Percentiles rank a stretch among this genome's conserved stretches.
These are phyloP conservation scores for Amanita phalloides DNA, from an alignment of 768 basidiomycete genomes.

Conservation along the genomic window DNA sequence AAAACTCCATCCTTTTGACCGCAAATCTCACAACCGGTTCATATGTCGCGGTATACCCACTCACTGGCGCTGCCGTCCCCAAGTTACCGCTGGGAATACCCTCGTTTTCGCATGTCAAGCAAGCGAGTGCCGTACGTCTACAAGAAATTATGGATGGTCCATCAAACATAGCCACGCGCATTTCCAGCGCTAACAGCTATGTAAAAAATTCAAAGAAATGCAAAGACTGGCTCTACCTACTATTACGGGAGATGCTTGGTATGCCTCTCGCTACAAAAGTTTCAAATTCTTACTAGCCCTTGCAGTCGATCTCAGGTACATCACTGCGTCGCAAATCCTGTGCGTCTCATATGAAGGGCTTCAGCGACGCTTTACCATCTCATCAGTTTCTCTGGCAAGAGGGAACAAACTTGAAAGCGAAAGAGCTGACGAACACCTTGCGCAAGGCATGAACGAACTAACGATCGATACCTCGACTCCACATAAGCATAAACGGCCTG, in stretches of 20 bases:
- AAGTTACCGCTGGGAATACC: slow-evolving; percentile 36
- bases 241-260: slow-evolving; percentile 64
- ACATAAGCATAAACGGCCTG: slow-evolving; percentile 10
- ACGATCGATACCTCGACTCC: neutral
- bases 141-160: slow-evolving; percentile 29
- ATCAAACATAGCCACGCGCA: slow-evolving; percentile 2
- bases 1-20: slow-evolving; percentile 50
- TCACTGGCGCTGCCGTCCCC: slow-evolving; percentile 26
- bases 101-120: slow-evolving; percentile 34
- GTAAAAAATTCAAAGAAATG: slow-evolving; percentile 21
- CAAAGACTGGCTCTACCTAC: slow-evolving; percentile 57
- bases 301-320: slow-evolving; percentile 66
- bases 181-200: slow-evolving; percentile 6
- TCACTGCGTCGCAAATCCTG: slow-evolving; percentile 49
- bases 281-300: slow-evolving; percentile 5
- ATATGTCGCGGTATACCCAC: slow-evolving; percentile 35
- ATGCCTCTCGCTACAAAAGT: slow-evolving; percentile 12
- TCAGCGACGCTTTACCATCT: slow-evolving; percentile 45
- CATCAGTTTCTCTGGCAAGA: slow-evolving; percentile 26
- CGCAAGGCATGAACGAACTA: neutral
- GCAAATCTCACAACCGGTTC: slow-evolving; percentile 41
- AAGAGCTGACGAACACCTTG: neutral
- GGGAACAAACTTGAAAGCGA: neutral
- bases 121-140: slow-evolving; percentile 42
- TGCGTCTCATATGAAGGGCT: slow-evolving; percentile 55